phyloP scores from a whole-genome alignment of 305 asterid genomes.

The Fraxinus angustifolia region DNA sequence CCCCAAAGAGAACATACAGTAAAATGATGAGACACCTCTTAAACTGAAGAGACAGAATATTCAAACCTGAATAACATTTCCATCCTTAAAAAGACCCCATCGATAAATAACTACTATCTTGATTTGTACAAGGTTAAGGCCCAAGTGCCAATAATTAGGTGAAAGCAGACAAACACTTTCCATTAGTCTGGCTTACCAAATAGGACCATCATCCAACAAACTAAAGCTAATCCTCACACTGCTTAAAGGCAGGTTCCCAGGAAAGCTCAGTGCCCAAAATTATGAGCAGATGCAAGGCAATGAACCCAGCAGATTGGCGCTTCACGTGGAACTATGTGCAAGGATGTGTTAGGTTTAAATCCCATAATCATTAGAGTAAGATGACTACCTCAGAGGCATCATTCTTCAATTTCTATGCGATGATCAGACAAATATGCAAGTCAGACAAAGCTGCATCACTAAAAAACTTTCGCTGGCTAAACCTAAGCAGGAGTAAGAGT shows the following conservation, averaged over 20 bases:
- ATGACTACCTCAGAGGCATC: background rate
- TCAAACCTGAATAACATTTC: background rate
- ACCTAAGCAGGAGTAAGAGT: background rate
- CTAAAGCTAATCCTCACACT: background rate
- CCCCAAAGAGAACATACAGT: background rate
- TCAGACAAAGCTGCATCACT: background rate
- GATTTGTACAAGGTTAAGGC: background rate
- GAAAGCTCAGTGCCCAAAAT: background rate
- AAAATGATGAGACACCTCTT: background rate
- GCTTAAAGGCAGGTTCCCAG: background rate
- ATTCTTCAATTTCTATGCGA: background rate
- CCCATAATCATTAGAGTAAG: background rate
- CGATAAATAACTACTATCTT: background rate
- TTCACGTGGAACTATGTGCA: background rate
- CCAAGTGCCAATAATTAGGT: background rate
- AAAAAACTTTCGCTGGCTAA: background rate
- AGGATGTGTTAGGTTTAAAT: background rate
- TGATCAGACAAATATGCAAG: background rate
- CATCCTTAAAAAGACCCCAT: background rate
- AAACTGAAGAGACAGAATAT: background rate
- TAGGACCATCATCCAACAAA: background rate
- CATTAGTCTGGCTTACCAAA: background rate
- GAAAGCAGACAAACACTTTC: background rate
- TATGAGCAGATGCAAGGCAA: background rate
- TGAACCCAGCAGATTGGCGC: conserved; percentile 5